phyloP scores from a whole-genome alignment of 2,329 filamentous ascomycete species.

The Didymosphaeria variabile region DNA sequence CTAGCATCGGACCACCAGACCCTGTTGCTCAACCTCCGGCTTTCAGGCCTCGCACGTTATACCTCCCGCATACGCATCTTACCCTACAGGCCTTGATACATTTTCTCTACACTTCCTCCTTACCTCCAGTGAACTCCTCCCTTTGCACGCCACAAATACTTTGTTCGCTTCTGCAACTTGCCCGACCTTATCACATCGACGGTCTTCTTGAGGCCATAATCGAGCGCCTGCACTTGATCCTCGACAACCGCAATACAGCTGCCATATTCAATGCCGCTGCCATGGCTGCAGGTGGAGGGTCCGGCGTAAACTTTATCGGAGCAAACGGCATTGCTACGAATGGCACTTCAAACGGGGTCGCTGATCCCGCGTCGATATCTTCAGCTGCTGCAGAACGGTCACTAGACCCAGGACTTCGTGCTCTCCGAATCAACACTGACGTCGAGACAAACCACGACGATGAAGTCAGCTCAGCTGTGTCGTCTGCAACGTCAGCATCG shows the following conservation, averaged over 20 bases:
- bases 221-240: slow-evolving; percentile 84
- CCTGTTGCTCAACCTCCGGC: slow-evolving; percentile 62
- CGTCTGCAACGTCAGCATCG: slow-evolving; percentile 41
- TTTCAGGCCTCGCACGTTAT: slow-evolving; percentile 85
- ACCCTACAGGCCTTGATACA: slow-evolving; percentile 91
- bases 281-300: slow-evolving; percentile 94
- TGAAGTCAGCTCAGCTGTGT: slow-evolving; percentile 46
- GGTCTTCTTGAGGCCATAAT: slow-evolving; percentile 92
- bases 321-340: slow-evolving; percentile 41
- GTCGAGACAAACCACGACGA: slow-evolving; percentile 48
- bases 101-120: slow-evolving; percentile 90
- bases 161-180: slow-evolving; percentile 92
- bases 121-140: slow-evolving; percentile 77
- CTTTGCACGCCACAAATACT: slow-evolving; percentile 95
- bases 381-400: slow-evolving; percentile 33
- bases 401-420: slow-evolving; percentile 46
- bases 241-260: slow-evolving; percentile 93
- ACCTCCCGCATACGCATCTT: slow-evolving; percentile 89
- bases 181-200: slow-evolving; percentile 91
- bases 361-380: slow-evolving; percentile 14
- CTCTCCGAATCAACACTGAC: slow-evolving; percentile 62
- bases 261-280: slow-evolving; percentile 98
- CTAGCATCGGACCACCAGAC: slow-evolving; percentile 62
- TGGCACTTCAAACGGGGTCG: slow-evolving; percentile 35
- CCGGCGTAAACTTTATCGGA: slow-evolving; percentile 73